These are phyloP conservation scores for Saitozyma sp. DNA, from an alignment of 768 basidiomycete species.

Conservation along the genomic window DNA sequence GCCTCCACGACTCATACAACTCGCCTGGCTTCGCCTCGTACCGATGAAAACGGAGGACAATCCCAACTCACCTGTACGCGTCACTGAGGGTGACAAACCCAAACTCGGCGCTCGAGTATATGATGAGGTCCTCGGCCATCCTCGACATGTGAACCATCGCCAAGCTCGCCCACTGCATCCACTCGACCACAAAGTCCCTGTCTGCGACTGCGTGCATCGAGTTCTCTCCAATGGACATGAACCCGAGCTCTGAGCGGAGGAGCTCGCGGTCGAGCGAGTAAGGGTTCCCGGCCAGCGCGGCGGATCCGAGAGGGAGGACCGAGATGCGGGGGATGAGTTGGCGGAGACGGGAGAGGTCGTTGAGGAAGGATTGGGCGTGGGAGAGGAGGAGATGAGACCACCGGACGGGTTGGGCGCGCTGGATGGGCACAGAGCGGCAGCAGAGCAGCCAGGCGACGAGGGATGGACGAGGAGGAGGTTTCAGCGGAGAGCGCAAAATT, in stretches of 20 bases:
- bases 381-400: slow-evolving; percentile 97
- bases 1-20: no score
- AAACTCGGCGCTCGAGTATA: slow-evolving; percentile 96
- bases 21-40: no score
- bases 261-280: slow-evolving; percentile 92
- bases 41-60: not conserved
- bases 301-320: slow-evolving; percentile 87
- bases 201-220: slow-evolving; percentile 96
- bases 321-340: slow-evolving; percentile 87
- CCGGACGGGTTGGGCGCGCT: slow-evolving; percentile 97
- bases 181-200: slow-evolving; percentile 95
- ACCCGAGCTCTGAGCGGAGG: slow-evolving; percentile 84
- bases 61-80: slow-evolving; percentile 78
- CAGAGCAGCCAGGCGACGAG: no score
- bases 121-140: slow-evolving; percentile 91
- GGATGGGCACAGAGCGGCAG: slow-evolving; percentile 1
- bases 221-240: slow-evolving; percentile 85
- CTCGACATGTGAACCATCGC: slow-evolving; percentile 91
- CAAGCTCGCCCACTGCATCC: slow-evolving; percentile 92
- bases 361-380: slow-evolving; percentile 89
- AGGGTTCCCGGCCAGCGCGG: slow-evolving; percentile 94
- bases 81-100: slow-evolving; percentile 94
- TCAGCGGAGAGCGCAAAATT: no score
- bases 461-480: no score
- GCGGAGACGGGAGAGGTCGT: slow-evolving; percentile 79